Percentiles rank a stretch among this genome's conserved stretches.
Conservation (phyloP, 768 basidiomycete species). For the Pleurotus djamor region DNA sequence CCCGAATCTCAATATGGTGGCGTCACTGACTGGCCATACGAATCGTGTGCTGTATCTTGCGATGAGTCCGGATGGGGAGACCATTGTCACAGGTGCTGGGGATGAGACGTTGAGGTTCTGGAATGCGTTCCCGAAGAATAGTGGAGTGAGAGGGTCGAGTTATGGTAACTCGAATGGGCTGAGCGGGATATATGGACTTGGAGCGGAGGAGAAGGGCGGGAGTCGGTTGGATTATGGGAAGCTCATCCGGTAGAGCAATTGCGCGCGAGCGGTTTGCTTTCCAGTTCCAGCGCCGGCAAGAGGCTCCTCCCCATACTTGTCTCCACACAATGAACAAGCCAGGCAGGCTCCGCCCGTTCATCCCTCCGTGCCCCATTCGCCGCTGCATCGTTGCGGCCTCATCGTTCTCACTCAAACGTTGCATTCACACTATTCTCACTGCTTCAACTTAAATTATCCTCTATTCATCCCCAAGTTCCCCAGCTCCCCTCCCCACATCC, state of each 20-base stretch:
- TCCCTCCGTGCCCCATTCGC: too few relatives aligned
- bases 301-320: too few relatives aligned
- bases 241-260: slow-evolving; percentile 42
- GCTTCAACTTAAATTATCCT: too few relatives aligned
- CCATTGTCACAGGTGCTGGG: slow-evolving; percentile 96
- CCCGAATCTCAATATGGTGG: slow-evolving; percentile 91
- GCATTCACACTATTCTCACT: too few relatives aligned
- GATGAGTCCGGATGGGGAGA: slow-evolving; percentile 96
- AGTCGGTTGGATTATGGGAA: slow-evolving; percentile 49
- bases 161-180: neutral
- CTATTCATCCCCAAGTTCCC: too few relatives aligned
- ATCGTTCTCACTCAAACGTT: too few relatives aligned
- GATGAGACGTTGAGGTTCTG: slow-evolving; percentile 97
- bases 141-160: slow-evolving; percentile 35
- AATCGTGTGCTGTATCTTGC: slow-evolving; percentile 96
- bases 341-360: too few relatives aligned
- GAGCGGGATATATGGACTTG: neutral
- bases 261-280: neutral
- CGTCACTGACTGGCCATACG: slow-evolving; percentile 91
- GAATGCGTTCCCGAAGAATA: slow-evolving; percentile 88
- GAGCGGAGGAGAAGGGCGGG: slow-evolving; percentile 26
- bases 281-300: too few relatives aligned
- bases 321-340: too few relatives aligned
- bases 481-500: too few relatives aligned
- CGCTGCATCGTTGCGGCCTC: too few relatives aligned